Evolutionary conservation across 495 filamentous ascomycete species (phyloP), one percentile per base, ranked within the genome.

Genomic region (Podospora appendiculata): DNA sequence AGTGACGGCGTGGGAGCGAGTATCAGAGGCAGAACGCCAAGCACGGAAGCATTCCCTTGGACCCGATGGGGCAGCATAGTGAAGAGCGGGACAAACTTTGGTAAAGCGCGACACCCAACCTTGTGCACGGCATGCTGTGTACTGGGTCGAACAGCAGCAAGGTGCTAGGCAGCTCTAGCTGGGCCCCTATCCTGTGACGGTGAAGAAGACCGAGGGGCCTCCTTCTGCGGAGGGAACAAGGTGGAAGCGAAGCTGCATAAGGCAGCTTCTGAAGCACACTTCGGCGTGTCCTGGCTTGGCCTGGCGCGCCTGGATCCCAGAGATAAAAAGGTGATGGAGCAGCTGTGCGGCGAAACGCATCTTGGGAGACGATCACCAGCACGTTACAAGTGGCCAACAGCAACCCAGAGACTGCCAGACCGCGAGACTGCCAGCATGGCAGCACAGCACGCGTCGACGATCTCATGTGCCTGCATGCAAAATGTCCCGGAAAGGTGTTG

Each of bases 341-440:
- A 25, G 25, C 25, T 25, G 25, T 25, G 25, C 25, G 25, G 25
- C 25, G 25, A 25, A 25, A 25, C 2, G 25, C 25, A 25, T 5
- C 25, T 25, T 25, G 25, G 25, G 25, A 25, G 25, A 25, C 25
- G 25, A 25, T 5, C 25, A 25, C 2, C 25, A 25, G 25, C 25
- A 25, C 25, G 25, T 25, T 25, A 5, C 25, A 25, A 25, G 25
- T 25, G 25, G 41, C 9, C 17, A 33, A 8, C 14, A 40, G 32
- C 46, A 48, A 18, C 18, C 9, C 42, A 10, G 42, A 10, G 12
- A 9, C 10, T n/a, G 10, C 32, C 35, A 16, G 5, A 32, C 47
- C 40, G 53, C 53, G 59, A 48, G 57, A 53, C 47, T 58, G 54
- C 61, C 56, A 64, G 49, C 47, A 54, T 54, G 50, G 51, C 51